Evolutionary conservation across 1,284 basidiomycete genomes (phyloP).

Genomic region (Chondrostereum purpureum): DNA sequence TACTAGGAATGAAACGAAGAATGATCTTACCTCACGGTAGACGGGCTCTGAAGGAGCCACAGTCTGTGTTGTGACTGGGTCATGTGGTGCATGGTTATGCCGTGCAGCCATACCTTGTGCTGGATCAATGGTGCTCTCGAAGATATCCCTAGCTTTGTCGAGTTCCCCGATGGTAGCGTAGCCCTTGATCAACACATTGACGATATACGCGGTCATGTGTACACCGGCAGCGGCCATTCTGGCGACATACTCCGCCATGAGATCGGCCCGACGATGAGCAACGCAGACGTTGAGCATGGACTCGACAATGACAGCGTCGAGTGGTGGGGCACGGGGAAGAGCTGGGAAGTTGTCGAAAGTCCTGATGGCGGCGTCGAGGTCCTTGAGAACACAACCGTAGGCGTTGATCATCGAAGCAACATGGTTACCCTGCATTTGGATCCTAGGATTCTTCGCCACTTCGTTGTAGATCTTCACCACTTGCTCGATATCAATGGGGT

Average conservation of each 20-base stretch:
- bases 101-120: constrained; percentile 82
- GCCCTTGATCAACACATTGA: constrained; percentile 88
- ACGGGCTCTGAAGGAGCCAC: constrained; percentile 52
- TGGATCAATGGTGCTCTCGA: constrained; percentile 86
- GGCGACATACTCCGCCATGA: constrained; percentile 65
- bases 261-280: constrained; percentile 72
- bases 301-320: constrained; percentile 88
- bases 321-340: constrained; percentile 35
- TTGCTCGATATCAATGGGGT: constrained; percentile 71
- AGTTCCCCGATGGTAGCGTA: constrained; percentile 74
- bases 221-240: constrained; percentile 63
- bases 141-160: constrained; percentile 67
- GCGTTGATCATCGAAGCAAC: constrained; percentile 92
- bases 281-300: constrained; percentile 86
- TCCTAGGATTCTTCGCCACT: constrained; percentile 45
- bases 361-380: constrained; percentile 72
- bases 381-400: constrained; percentile 76
- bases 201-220: constrained; percentile 93
- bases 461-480: constrained; percentile 73
- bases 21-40: constrained; percentile 77
- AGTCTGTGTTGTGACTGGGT: constrained; percentile 25
- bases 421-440: constrained; percentile 77
- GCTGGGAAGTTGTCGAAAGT: constrained; percentile 74
- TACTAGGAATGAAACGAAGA: constrained; percentile 8
- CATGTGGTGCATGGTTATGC: constrained; percentile 78